A percentile compares a stretch with the other conserved stretches of the same genome.
These are phyloP conservation scores for Pythium dissotocum DNA, from an alignment of 352 stramenopile species.

Conservation along the genomic window DNA sequence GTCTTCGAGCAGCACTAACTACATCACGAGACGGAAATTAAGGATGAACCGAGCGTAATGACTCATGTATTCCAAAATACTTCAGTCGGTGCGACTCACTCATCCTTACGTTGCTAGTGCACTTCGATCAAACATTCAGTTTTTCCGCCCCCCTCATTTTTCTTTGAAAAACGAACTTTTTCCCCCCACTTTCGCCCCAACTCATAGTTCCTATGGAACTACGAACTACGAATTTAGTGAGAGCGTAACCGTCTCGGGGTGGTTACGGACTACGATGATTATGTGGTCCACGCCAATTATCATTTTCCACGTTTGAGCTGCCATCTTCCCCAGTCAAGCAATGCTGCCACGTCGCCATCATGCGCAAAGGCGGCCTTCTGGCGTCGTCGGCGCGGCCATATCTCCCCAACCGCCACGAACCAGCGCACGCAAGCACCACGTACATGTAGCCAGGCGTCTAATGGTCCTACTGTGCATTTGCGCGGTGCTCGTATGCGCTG, in stretches of 20 bases:
- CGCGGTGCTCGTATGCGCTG: background rate
- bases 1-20: constrained; percentile 16
- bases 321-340: background rate
- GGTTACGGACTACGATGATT: background rate
- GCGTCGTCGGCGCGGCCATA: constrained; percentile 6
- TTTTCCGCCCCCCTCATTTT: no score
- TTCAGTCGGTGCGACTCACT: no score
- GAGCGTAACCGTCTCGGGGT: no score
- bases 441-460: background rate
- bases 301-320: background rate
- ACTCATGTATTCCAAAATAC: no score
- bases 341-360: constrained; percentile 15
- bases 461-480: constrained; percentile 7
- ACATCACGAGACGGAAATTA: background rate
- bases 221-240: no score
- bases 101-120: no score
- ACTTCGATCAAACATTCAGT: no score
- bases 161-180: no score
- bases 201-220: no score
- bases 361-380: background rate
- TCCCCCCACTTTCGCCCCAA: no score
- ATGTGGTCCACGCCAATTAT: background rate
- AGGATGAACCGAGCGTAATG: no score
- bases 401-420: background rate
- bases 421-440: background rate